Conservation (phyloP, 192 early-diverging fungal species). For the Ambispora gerdemannii region DNA sequence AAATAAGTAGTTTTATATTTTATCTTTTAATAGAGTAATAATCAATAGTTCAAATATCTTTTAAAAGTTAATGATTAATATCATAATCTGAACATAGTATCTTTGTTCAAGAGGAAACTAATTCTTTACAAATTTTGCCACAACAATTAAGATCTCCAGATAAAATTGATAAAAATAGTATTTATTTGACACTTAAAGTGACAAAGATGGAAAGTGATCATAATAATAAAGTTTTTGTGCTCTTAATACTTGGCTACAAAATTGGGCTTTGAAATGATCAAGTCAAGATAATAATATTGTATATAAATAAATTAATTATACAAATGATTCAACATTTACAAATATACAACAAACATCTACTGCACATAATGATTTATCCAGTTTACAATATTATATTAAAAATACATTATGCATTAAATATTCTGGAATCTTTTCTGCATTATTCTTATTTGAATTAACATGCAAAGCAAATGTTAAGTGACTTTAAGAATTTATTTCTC, state of each 20-base stretch:
- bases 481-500: constrained; percentile 10
- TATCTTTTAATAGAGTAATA: not conserved
- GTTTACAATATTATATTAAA: not conserved
- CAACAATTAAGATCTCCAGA: not conserved
- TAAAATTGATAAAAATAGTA: not conserved
- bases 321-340: constrained; percentile 9
- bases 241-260: constrained; percentile 6
- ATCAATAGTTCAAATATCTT: not conserved
- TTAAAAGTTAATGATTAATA: not conserved
- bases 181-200: constrained; percentile 8
- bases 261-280: not conserved
- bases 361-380: not conserved
- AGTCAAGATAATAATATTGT: not conserved
- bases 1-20: not conserved
- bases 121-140: constrained; percentile 4
- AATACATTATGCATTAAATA: not conserved
- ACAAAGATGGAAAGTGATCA: not conserved
- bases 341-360: not conserved
- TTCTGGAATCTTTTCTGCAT: not conserved
- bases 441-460: constrained; percentile 9
- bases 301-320: not conserved
- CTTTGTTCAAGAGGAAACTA: not conserved
- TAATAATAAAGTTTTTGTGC: constrained; percentile 16
- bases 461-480: not conserved
- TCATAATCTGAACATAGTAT: not conserved